Evolutionary conservation across 768 basidiomycete species (phyloP), one percentile per base, ranked within the genome.

Genomic region (Clavaria fumosa): DNA sequence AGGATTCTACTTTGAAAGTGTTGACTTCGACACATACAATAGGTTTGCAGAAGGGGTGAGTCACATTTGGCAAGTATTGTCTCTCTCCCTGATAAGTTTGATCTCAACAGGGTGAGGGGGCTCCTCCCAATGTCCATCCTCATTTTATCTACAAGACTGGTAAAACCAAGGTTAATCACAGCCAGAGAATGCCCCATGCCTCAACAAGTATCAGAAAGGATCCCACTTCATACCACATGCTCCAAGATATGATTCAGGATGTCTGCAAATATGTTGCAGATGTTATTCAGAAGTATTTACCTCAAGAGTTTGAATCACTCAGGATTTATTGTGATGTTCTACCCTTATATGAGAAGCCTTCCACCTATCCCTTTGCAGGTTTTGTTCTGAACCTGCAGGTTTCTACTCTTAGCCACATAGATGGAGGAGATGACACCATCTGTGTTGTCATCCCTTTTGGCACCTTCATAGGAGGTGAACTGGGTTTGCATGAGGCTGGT

Each of bases 371-470:
- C 2, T 55, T 53, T 43, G 32, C 34, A 10, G 46, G 50, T 1
- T 35, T 52, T 37, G 51, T 50, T 3, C n/a, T 53, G n/a, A 53
- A 53, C 34, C 21, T 52, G 17, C 43, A 44, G 36, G 51, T 47
- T 10, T 26, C 30, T 10, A 55, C 53, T 10, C 3, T 23, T n/a
- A 35, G 32, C 11, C 54, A 57, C 41, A 33, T 43, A 10, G 52
- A 56, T 36, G 15, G 15, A 3, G 21, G 38, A 7, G 52, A 54
- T 44, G 20, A 43, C 14, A 18, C 32, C 12, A 24, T 56, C 10
- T 58, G 56, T 41, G 33, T 53, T 15, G 43, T 57, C 22, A 41
- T 53, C 12, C 37, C 40, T 14, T 35, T 50, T 24, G 40, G 43
- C 3, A 38, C 47, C 23, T 53, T 48, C 35, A 27, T 35, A 35